Evolutionary conservation across 179 eudicot genomes (phyloP).

Genomic region (Silene coronaria): DNA sequence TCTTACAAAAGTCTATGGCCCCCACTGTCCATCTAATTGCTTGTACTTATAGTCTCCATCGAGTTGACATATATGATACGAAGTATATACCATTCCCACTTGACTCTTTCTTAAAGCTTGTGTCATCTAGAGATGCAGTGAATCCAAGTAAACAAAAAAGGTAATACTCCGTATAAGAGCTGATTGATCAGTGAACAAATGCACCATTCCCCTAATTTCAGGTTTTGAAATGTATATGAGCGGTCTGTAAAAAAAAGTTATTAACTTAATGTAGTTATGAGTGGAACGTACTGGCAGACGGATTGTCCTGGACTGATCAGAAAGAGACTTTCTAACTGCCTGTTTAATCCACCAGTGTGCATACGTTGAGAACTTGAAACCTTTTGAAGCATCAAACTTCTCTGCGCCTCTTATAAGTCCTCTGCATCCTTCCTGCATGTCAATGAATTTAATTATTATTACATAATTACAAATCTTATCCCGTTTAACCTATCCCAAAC

Average conservation of each 20-base stretch:
- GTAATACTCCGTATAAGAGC: too few species aligned
- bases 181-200: background rate
- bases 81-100: too few species aligned
- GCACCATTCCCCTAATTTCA: background rate
- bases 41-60: too few species aligned
- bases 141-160: too few species aligned
- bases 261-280: background rate
- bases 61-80: too few species aligned
- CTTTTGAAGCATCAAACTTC: constrained; percentile 94
- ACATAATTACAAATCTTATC: background rate
- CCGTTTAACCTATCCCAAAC: background rate
- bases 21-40: too few species aligned
- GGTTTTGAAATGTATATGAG: background rate
- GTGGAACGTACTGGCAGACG: constrained; percentile 65
- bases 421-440: constrained; percentile 81
- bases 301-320: constrained; percentile 81
- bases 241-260: background rate
- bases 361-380: constrained; percentile 93
- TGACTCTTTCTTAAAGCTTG: too few species aligned
- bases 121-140: too few species aligned
- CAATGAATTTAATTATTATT: background rate
- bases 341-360: constrained; percentile 99
- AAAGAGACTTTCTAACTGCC: constrained; percentile 81
- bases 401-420: constrained; percentile 86
- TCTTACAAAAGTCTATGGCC: too few species aligned